These are phyloP conservation scores for Botrytis sinoallii DNA, from an alignment of 2,329 filamentous ascomycete species.

Conservation along the genomic window DNA sequence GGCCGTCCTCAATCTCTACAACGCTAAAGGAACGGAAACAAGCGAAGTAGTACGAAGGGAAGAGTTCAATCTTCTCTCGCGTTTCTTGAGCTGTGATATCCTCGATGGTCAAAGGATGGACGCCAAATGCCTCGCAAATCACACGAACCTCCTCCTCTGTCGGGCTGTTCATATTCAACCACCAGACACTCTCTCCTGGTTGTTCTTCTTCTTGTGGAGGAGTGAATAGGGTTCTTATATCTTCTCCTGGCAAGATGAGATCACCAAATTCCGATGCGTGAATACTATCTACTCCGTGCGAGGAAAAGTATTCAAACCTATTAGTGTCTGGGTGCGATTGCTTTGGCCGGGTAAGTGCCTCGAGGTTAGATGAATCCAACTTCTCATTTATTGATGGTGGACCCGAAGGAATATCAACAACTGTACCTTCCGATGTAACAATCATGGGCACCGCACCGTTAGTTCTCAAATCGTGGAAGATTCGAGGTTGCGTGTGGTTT, in stretches of 20 bases:
- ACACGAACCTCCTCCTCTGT: conserved; percentile 83
- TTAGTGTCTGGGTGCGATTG: conserved; percentile 60
- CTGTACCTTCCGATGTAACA: conserved; percentile 53
- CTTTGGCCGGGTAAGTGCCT: conserved; percentile 30
- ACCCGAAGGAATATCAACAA: conserved; percentile 50
- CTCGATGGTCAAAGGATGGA: conserved; percentile 93
- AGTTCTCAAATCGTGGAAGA: conserved; percentile 37
- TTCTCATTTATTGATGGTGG: conserved; percentile 52
- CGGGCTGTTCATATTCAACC: conserved; percentile 90
- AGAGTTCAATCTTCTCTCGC: conserved; percentile 97
- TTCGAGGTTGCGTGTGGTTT: conserved; percentile 33
- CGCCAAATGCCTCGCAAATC: conserved; percentile 90
- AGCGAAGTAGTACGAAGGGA: conserved; percentile 96
- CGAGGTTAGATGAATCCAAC: conserved; percentile 42
- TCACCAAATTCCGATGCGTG: conserved; percentile 87
- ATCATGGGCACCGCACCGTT: conserved; percentile 24
- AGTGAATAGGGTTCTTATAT: conserved; percentile 80
- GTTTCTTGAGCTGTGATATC: conserved; percentile 95
- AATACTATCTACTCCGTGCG: conserved; percentile 88
- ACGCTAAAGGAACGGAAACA: conserved; percentile 90
- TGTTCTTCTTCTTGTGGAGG: conserved; percentile 62
- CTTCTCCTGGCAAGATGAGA: conserved; percentile 83
- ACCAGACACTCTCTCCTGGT: conserved; percentile 82
- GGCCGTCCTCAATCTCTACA: conserved; percentile 72
- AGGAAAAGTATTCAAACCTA: conserved; percentile 95